A percentile compares a stretch with the other conserved stretches of the same genome.
phyloP scores from a whole-genome alignment of 192 early-diverging fungal genomes.

The Allomyces macrogynus region DNA sequence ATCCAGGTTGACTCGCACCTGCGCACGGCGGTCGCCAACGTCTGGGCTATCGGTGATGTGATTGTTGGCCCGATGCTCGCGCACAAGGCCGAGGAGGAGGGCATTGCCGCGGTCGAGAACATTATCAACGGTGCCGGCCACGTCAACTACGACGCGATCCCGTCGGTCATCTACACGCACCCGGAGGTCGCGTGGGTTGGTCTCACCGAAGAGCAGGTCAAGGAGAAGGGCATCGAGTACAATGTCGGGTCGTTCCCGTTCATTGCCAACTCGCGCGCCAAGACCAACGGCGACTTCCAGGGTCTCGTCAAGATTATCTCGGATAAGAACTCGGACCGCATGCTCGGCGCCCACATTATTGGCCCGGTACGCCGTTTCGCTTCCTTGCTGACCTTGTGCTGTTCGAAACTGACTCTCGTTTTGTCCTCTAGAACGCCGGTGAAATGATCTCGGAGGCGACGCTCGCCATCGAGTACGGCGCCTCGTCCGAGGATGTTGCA shows the following conservation, averaged over 20 bases:
- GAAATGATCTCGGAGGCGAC: conserved; percentile 98
- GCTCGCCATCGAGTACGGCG: conserved; percentile 93
- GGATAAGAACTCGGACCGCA: conserved; percentile 84
- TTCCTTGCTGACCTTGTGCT: background rate
- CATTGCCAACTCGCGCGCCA: conserved; percentile 88
- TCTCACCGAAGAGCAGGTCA: conserved; percentile 82
- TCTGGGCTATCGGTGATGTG: conserved; percentile 92
- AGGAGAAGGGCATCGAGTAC: conserved; percentile 69
- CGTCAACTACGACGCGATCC: conserved; percentile 96
- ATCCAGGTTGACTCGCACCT: conserved; percentile 65
- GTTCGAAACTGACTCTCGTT: background rate
- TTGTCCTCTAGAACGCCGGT: conserved; percentile 50
- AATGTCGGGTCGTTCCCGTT: conserved; percentile 87
- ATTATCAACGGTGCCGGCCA: conserved; percentile 81
- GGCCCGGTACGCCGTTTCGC: conserved; percentile 35
- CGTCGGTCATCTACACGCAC: conserved; percentile 94
- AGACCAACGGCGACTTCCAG: conserved; percentile 85
- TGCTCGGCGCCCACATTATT: conserved; percentile 95
- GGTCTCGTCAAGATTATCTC: conserved; percentile 92
- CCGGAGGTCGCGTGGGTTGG: conserved; percentile 99
- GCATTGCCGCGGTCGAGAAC: conserved; percentile 89
- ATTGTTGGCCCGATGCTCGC: conserved; percentile 96
- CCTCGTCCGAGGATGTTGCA: conserved; percentile 92
- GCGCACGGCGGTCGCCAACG: conserved; percentile 67
- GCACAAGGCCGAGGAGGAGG: conserved; percentile 99